phyloP scores from a whole-genome alignment of 306 rosid species.

The Adenanthera pavonina region DNA sequence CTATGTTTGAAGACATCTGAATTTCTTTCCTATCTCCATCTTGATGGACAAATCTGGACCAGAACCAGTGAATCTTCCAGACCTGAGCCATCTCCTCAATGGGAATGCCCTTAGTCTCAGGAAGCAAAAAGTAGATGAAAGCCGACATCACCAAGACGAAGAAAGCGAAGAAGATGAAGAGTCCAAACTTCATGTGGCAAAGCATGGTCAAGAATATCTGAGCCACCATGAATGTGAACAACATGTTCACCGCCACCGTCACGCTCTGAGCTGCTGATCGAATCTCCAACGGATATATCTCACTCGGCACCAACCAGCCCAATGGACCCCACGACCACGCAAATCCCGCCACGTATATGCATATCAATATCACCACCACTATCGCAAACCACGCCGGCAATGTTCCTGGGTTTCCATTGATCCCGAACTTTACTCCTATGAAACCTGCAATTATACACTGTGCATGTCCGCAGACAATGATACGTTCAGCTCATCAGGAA shows the following conservation, averaged over 20 bases:
- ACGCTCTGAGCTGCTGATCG: neutral
- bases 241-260: neutral
- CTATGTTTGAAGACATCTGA: neutral
- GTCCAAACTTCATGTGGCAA: neutral
- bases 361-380: neutral
- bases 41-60: neutral
- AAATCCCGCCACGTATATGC: neutral
- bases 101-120: slow-evolving; percentile 3
- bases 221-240: neutral
- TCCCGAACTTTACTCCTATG: neutral
- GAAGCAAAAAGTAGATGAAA: neutral
- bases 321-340: neutral
- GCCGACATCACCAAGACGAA: neutral
- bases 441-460: neutral
- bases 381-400: neutral
- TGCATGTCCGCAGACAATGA: neutral
- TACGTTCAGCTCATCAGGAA: neutral
- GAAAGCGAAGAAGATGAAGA: neutral
- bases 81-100: neutral
- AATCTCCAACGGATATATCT: slow-evolving; percentile 1
- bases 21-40: neutral
- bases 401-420: neutral
- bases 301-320: neutral
- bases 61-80: neutral
- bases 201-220: neutral